These are phyloP conservation scores for Schizophyllum amplum DNA, from an alignment of 1,284 basidiomycete genomes.

Conservation along the genomic window DNA sequence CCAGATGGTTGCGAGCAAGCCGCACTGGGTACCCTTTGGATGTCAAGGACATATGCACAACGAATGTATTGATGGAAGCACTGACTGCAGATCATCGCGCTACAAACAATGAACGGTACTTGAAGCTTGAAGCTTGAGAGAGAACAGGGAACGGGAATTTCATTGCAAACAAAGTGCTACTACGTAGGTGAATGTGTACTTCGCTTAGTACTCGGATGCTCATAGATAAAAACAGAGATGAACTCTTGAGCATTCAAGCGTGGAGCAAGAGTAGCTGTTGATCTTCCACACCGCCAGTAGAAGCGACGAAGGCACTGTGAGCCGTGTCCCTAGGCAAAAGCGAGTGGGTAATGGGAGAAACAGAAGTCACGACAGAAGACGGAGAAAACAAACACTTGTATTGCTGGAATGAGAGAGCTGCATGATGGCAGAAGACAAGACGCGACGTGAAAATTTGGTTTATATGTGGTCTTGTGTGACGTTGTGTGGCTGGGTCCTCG, in stretches of 20 bases:
- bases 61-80: too few relatives aligned
- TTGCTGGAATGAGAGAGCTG: background rate
- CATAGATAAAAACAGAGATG: constrained; percentile 29
- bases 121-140: too few relatives aligned
- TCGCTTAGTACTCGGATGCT: constrained; percentile 68
- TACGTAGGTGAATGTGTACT: constrained; percentile 32
- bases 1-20: too few relatives aligned
- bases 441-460: background rate
- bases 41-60: too few relatives aligned
- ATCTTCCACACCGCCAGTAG: constrained; percentile 62
- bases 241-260: constrained; percentile 52
- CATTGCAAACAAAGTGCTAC: background rate
- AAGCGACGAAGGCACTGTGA: constrained; percentile 59
- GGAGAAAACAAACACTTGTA: background rate
- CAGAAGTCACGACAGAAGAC: background rate
- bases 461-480: background rate
- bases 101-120: too few relatives aligned
- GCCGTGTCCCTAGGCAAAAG: constrained; percentile 66
- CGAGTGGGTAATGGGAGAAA: constrained; percentile 35
- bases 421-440: background rate
- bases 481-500: background rate
- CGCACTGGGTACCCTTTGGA: too few relatives aligned
- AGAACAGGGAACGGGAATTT: background rate
- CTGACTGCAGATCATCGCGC: too few relatives aligned
- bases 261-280: constrained; percentile 45